Evolutionary conservation across 2,329 filamentous ascomycete species (phyloP).

Genomic region (Teratosphaeria pseudoeucalypti): DNA sequence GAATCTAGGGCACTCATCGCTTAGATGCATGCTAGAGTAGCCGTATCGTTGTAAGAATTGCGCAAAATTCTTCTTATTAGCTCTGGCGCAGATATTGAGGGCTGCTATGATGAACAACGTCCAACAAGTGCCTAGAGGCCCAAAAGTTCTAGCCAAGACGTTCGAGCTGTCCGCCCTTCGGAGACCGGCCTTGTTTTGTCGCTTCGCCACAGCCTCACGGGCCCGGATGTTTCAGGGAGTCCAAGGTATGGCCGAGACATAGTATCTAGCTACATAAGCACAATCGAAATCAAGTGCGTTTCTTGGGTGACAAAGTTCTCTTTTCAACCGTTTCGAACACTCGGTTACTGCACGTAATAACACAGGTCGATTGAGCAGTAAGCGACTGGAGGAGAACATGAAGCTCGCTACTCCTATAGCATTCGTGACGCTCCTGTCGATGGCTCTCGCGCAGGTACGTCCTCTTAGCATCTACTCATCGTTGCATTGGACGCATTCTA

Average conservation of each 20-base stretch:
- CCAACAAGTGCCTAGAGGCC: not conserved
- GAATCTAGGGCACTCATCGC: no score
- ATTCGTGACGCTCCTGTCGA: not conserved
- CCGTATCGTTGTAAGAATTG: no score
- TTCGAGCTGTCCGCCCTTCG: not conserved
- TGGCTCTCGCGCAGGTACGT: not conserved
- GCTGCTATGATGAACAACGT: not conserved
- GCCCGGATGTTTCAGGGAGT: not conserved
- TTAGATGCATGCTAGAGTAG: no score
- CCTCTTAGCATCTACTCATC: not conserved
- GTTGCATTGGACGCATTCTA: not conserved
- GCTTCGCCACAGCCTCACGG: not conserved
- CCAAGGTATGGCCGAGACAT: not conserved
- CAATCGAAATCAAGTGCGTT: not conserved
- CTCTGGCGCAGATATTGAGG: no score
- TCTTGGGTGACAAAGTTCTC: no score
- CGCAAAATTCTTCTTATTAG: no score
- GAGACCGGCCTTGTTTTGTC: not conserved
- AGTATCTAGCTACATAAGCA: not conserved
- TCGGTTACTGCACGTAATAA: not conserved
- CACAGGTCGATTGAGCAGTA: not conserved
- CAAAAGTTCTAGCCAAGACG: not conserved
- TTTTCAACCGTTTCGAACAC: not conserved
- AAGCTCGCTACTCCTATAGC: not conserved
- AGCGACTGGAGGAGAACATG: not conserved